Evolutionary conservation across 768 basidiomycete species (phyloP).

Genomic region (Clavulina sp.): DNA sequence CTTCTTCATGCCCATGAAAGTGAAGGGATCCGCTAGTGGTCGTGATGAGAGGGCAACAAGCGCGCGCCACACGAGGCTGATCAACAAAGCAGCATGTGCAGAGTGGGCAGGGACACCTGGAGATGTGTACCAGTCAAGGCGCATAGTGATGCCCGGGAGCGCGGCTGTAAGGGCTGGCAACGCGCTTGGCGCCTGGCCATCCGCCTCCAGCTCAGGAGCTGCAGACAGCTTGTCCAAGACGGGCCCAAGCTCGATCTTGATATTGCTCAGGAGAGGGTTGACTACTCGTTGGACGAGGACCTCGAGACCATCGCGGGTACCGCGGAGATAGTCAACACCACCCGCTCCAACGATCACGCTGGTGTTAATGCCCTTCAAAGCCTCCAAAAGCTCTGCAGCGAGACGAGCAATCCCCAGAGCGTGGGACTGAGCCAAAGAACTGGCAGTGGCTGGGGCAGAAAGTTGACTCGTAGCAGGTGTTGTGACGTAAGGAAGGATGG

Average conservation of each 20-base stretch:
- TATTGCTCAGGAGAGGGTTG: neutral
- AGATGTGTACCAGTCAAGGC: neutral
- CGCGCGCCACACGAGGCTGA: neutral
- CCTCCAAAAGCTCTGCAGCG: neutral
- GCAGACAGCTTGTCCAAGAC: neutral
- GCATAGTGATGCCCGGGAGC: neutral
- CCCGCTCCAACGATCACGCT: neutral
- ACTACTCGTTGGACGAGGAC: neutral
- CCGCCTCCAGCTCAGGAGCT: neutral
- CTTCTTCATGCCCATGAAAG: no score
- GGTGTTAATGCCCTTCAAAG: neutral
- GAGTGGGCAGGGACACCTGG: neutral
- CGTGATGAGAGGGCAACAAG: neutral
- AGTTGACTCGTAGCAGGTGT: neutral
- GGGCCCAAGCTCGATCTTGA: neutral
- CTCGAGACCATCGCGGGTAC: neutral
- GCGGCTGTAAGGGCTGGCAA: neutral
- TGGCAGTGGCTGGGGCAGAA: neutral
- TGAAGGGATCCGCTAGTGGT: no score
- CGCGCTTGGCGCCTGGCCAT: neutral
- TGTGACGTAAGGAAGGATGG: neutral
- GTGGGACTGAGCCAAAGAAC: neutral
- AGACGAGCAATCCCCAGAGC: neutral
- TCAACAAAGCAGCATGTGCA: neutral
- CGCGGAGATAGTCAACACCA: neutral